Evolutionary conservation across 768 basidiomycete genomes (phyloP), one percentile per base, ranked within the genome.

Genomic region (Hortiboletus campestris): DNA sequence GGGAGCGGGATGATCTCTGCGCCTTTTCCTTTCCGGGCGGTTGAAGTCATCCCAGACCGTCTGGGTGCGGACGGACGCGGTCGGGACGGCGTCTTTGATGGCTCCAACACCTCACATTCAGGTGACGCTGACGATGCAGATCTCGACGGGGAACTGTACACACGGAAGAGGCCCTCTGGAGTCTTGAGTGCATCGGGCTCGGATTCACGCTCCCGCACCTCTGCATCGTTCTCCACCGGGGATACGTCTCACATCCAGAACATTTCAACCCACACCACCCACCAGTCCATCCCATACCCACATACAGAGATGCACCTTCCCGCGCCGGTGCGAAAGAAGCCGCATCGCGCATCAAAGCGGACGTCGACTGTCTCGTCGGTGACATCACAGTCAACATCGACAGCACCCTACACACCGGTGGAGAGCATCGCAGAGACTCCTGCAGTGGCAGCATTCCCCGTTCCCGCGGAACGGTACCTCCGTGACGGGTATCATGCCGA

Each of bases 141-240:
- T 68, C 74, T 88, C 19, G 86, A 80, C 40, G 86, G 80, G 1
- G 77, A 75, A 40, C 56, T 79, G 12, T 88, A 88, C 66, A 63
- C 79, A 7, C 74, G 77, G 38, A 73, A 70, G 16, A 69, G 51
- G 17, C 41, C 65, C 0, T 66, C 73, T 3, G 67, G 63, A 5
- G 69, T 64, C 25, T 60, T 69, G 11, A 75, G 76, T 32, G 80
- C 59, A 12, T 71, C 70, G 0, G 59, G 78, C 25, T 87, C 86
- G 0, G 82, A 84, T 55, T 84, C 83, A 5, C 81, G 78, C 35
- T 86, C 84, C 4, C 78, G 81, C 32, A 86, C 85, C 0, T 84
- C 85, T 5, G 70, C 80, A 5, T 83, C 82, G 0, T 44, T 72
- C 28, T 77, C 78, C 25, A 57, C 62, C 32, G 63, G 66, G 25